These are phyloP conservation scores for Lentinula sp. DNA, from an alignment of 768 basidiomycete genomes.

Conservation along the genomic window DNA sequence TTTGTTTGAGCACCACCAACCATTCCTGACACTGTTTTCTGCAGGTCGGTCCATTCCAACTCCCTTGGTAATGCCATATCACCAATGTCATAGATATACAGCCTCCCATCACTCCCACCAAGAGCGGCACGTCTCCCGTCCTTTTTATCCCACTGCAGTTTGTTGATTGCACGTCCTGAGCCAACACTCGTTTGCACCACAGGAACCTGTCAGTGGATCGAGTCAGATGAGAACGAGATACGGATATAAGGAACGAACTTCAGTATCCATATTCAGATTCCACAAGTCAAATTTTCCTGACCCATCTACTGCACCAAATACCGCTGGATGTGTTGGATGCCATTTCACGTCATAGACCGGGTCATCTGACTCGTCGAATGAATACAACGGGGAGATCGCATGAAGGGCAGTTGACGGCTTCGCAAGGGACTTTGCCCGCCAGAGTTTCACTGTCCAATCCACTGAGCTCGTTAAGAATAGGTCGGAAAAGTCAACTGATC, in stretches of 20 bases:
- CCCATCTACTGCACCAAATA: constrained; percentile 93
- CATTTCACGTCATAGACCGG: constrained; percentile 99
- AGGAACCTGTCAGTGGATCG: constrained; percentile 59
- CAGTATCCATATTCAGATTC: constrained; percentile 96
- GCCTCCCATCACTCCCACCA: constrained; percentile 86
- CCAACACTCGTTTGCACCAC: constrained; percentile 82
- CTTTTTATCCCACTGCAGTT: constrained; percentile 90
- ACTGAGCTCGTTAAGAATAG: constrained; percentile 89
- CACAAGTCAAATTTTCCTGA: constrained; percentile 94
- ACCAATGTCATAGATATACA: constrained; percentile 94
- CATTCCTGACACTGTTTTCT: constrained; percentile 77
- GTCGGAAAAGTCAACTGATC: constrained; percentile 93
- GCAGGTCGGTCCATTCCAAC: constrained; percentile 90
- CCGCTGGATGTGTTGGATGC: constrained; percentile 93
- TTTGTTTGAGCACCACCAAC: constrained; percentile 49
- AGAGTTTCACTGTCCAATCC: constrained; percentile 98
- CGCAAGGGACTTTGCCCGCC: constrained; percentile 76
- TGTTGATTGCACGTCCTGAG: constrained; percentile 84
- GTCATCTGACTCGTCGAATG: constrained; percentile 97
- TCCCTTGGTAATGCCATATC: constrained; percentile 87
- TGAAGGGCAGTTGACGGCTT: constrained; percentile 64
- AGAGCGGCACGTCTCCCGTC: constrained; percentile 87
- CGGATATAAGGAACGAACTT: constrained; percentile 49
- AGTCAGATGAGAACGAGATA: not conserved
- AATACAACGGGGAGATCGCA: constrained; percentile 72